Conservation (phyloP, 2,329 filamentous ascomycete genomes). For the Eutypella sp. region DNA sequence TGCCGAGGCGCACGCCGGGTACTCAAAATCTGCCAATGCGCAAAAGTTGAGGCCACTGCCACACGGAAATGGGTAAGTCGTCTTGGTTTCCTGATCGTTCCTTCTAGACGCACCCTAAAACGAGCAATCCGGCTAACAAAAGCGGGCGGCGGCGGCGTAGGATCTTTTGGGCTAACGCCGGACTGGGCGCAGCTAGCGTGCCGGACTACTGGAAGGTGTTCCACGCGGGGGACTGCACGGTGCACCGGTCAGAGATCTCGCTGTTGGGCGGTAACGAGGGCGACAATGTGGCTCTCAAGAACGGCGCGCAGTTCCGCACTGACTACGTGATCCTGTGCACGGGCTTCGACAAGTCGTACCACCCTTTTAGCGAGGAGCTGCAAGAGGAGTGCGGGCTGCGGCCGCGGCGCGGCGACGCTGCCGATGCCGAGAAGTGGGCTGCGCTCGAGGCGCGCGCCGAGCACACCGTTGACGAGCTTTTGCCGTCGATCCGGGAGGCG, state of each 20-base stretch:
- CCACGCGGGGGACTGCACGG: constrained; percentile 23
- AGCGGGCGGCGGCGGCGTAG: background rate
- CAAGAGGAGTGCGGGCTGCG: constrained; percentile 13
- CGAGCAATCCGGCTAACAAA: background rate
- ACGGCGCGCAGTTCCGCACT: constrained; percentile 10
- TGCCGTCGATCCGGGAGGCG: constrained; percentile 10
- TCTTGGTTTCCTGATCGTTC: no score
- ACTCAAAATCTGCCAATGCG: constrained; percentile 14
- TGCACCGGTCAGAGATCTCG: constrained; percentile 18
- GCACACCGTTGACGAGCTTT: constrained; percentile 10
- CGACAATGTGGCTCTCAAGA: constrained; percentile 12
- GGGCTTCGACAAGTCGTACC: constrained; percentile 18
- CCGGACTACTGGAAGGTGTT: constrained; percentile 29
- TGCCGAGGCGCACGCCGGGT: constrained; percentile 20
- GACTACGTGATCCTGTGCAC: constrained; percentile 20
- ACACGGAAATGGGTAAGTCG: constrained; percentile 15
- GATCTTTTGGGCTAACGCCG: constrained; percentile 28
- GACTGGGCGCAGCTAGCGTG: constrained; percentile 26
- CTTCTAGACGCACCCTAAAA: no score
- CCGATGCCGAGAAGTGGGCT: constrained; percentile 8
- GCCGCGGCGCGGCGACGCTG: constrained; percentile 1
- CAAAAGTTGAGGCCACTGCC: constrained; percentile 15
- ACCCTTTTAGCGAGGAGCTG: constrained; percentile 13
- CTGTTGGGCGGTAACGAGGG: constrained; percentile 8
- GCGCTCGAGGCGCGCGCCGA: constrained; percentile 13